Conservation (phyloP, 345 rosid species). For the Viola odorata region DNA sequence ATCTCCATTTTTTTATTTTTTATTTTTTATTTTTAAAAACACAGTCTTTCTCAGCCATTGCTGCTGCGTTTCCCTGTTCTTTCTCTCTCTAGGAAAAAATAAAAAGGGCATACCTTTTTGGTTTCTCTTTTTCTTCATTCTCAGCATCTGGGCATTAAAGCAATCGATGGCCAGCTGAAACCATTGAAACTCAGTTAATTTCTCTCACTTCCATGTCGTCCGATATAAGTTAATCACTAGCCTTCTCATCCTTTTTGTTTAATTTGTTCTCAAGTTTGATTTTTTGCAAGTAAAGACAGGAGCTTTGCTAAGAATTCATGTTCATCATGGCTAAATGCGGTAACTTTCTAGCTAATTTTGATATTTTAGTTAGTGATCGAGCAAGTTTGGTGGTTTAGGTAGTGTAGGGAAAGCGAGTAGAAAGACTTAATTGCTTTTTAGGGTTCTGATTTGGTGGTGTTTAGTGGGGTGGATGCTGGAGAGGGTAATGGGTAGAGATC, state of each 20-base stretch:
- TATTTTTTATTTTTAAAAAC: neutral
- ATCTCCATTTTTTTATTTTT: neutral
- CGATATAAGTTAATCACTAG: conserved; percentile 57
- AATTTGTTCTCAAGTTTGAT: neutral
- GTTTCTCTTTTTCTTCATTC: neutral
- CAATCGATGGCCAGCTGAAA: neutral
- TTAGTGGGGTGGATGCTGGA: conserved; percentile 14
- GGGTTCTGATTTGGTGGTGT: conserved; percentile 13
- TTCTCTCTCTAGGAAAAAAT: neutral
- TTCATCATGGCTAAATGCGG: conserved; percentile 17
- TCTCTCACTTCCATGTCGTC: conserved; percentile 52
- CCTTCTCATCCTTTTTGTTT: neutral
- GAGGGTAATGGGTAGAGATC: conserved; percentile 75
- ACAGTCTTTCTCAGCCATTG: neutral
- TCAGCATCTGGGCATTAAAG: neutral
- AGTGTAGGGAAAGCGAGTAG: neutral
- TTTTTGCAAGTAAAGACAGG: neutral
- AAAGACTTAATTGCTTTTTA: conserved; percentile 10
- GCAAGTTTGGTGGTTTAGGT: conserved; percentile 10
- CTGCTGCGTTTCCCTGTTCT: neutral
- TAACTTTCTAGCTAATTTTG: neutral
- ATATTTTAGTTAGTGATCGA: conserved; percentile 9
- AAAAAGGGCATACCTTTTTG: neutral
- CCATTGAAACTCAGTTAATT: neutral
- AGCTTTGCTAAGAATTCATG: neutral